Base-by-base conservation (phyloP, 148 eudicot species). In the Heliosperma pusillum region DNA sequence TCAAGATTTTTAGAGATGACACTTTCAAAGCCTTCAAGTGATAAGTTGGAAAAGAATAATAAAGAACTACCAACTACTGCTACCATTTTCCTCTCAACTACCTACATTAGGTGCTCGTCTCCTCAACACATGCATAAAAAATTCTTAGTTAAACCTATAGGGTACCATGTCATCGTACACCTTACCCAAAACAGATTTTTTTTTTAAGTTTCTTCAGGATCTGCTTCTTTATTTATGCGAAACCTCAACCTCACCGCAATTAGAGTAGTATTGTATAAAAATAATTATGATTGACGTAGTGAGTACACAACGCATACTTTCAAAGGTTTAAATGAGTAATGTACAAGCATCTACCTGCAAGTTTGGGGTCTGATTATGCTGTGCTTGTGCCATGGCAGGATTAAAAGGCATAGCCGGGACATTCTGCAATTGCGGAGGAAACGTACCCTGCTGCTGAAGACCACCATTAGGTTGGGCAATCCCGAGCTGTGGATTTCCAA, bases 301-400 rank as follows among this genome's bases (percentile, higher is more conserved):
- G 15, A 10, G 15, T 47, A 47, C 12, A 47, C 36, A 63, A 12
- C 1, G 15, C 22, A 65, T 17, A 30, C 20, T 16, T 30, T 15
- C 42, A 9, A 66, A 6, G 1, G 15, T 33, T 20, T 67, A 3
- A 66, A 40, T 27, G 6, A 68, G 47, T 47, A 69, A 63, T 11
- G 22, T 11, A 66, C 33, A 63, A 52, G 64, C 65, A 76, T 67
- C 44, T 27, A 91, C 97, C 93, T 88, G 91, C 70, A 82, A 71
- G 25, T 69, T 75, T 20, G 67, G 78, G 40, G 76, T 57, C 81
- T 75, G 87, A 50, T 70, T 74, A 50, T 68, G 80, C 66, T 80
- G 85, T 0, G 71, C 73, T 21, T 62, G 80, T 42, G 66, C 42
- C 29, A 83, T 52, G 17, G 70, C 73, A 59, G 76, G 77, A 70